These are phyloP conservation scores for Hypoxylon fuscum DNA, from an alignment of 495 filamentous ascomycete species.

Conservation along the genomic window DNA sequence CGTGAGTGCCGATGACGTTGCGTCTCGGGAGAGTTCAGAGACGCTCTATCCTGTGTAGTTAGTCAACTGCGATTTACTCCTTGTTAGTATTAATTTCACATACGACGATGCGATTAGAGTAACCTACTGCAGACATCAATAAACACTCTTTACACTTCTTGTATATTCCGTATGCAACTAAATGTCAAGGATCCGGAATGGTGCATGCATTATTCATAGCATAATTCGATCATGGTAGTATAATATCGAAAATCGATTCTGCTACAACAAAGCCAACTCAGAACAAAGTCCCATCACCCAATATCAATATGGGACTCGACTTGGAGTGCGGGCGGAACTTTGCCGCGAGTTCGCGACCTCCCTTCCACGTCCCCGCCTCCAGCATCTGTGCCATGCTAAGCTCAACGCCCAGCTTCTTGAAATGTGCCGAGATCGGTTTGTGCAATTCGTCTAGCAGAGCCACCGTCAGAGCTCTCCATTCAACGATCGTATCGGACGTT, in stretches of 20 bases:
- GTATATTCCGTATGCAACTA: too few relatives aligned
- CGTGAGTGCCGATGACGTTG: not conserved
- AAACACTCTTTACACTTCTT: too few relatives aligned
- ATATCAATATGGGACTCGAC: constrained; percentile 93
- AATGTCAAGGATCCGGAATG: too few relatives aligned
- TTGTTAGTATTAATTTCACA: not conserved
- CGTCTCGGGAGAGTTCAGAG: not conserved
- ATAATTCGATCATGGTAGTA: too few relatives aligned
- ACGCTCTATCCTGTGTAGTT: not conserved
- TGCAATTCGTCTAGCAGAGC: constrained; percentile 72
- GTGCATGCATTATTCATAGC: too few relatives aligned
- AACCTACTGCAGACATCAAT: not conserved
- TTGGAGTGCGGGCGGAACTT: constrained; percentile 93
- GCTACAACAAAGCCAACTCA: too few relatives aligned
- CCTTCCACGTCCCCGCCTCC: constrained; percentile 93
- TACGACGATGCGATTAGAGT: not conserved
- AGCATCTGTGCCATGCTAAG: constrained; percentile 86
- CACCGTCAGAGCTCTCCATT: constrained; percentile 83
- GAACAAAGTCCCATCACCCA: constrained; percentile 94
- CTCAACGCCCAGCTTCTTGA: constrained; percentile 64
- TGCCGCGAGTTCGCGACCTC: constrained; percentile 93
- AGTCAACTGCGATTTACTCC: not conserved
- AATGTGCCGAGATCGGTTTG: not conserved
- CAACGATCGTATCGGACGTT: constrained; percentile 82
- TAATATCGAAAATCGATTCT: too few relatives aligned